Conservation (phyloP, 129 eudicot genomes). For the Artemisia annua region DNA sequence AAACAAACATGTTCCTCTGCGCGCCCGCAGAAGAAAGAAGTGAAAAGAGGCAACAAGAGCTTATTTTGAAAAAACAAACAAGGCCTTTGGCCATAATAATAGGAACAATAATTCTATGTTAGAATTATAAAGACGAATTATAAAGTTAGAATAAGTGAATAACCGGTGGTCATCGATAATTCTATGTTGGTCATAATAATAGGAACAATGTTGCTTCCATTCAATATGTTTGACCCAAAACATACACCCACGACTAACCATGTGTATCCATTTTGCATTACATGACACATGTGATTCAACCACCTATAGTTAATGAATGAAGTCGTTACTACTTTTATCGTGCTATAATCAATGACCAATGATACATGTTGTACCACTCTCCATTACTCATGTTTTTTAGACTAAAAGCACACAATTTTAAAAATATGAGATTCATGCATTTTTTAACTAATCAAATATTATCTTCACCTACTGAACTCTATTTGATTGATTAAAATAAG, state of each 20-base stretch:
- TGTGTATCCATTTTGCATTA: conserved; percentile 30
- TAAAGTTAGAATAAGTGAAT: conserved; percentile 11
- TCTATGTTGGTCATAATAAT: conserved; percentile 24
- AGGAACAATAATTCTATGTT: too few relatives aligned
- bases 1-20: too few relatives aligned
- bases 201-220: conserved; percentile 21
- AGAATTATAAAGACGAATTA: conserved; percentile 8
- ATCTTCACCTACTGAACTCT: too few relatives aligned
- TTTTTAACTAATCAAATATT: too few relatives aligned
- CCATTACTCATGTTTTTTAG: too few relatives aligned
- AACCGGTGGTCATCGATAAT: not conserved
- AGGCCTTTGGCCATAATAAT: too few relatives aligned
- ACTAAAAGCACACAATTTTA: too few relatives aligned
- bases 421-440: too few relatives aligned
- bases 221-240: conserved; percentile 35
- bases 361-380: not conserved
- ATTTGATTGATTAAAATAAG: too few relatives aligned
- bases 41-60: too few relatives aligned
- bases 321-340: not conserved
- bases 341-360: not conserved
- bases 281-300: conserved; percentile 33
- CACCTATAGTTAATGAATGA: conserved; percentile 18
- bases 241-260: conserved; percentile 6
- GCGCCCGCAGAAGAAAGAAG: too few relatives aligned
- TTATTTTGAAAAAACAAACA: too few relatives aligned